Percentiles rank a stretch among this genome's conserved stretches.
Conservation (phyloP, 2,329 filamentous ascomycete genomes). For the Colletotrichum sojae region DNA sequence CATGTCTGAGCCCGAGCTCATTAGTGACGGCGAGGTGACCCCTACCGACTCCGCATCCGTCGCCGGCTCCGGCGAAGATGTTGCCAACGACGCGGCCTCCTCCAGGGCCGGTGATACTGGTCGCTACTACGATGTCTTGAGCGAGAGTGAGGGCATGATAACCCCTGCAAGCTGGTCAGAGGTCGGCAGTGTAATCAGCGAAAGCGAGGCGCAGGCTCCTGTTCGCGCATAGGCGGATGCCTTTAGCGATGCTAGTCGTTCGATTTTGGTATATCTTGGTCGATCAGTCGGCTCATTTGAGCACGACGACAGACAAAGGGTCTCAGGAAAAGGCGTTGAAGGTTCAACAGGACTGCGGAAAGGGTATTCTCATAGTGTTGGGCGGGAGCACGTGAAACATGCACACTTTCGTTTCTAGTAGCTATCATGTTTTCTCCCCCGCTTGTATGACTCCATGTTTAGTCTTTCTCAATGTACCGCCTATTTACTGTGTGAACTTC, state of each 20-base stretch:
- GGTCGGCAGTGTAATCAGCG: constrained; percentile 74
- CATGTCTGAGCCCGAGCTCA: constrained; percentile 65
- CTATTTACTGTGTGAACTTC: no score
- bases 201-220: constrained; percentile 59
- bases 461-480: no score
- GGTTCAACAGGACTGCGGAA: constrained; percentile 35
- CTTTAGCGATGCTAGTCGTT: constrained; percentile 6
- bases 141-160: constrained; percentile 70
- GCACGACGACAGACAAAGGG: background rate
- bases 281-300: constrained; percentile 3
- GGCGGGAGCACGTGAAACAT: constrained; percentile 19
- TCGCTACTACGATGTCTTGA: constrained; percentile 68
- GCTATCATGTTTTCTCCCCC: background rate
- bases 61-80: constrained; percentile 64
- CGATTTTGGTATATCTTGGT: constrained; percentile 13
- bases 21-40: constrained; percentile 69
- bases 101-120: constrained; percentile 54
- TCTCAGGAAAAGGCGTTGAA: constrained; percentile 26
- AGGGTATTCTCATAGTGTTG: constrained; percentile 23
- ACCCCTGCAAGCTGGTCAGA: constrained; percentile 77
- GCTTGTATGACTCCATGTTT: background rate
- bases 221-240: constrained; percentile 47
- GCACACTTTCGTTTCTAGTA: background rate
- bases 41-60: constrained; percentile 72
- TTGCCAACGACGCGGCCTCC: constrained; percentile 59